Base-by-base conservation (phyloP, 768 basidiomycete species). In the Rossbeevera mucosa region DNA sequence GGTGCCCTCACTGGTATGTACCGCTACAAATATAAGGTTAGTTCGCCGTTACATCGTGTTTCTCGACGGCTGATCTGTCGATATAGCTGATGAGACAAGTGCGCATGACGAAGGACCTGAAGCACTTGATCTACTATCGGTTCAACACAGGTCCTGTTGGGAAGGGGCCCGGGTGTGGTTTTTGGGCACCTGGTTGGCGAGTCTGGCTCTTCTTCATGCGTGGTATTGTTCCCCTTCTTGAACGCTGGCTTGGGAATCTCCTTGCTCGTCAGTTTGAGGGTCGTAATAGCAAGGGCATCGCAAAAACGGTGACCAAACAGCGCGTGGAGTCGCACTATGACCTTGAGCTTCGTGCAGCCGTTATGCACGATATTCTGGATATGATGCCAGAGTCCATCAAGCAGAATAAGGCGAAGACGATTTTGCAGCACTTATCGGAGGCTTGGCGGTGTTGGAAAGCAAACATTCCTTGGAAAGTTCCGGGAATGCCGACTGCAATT, bases 341-440 rank as follows among this genome's bases (percentile, higher is more conserved):
- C 69, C 79, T 99, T 30, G 96, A 99, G 67, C 75, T 99, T 41
- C 86, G 96, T 49, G 96, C 96, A 0, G 94, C 96, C 44, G 95
- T 99, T 62, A 98, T 99, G 96, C 95, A 97, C 73, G 95, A 99
- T 71, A 98, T 99, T 61, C 77, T 99, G 60, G 95, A 98, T 75
- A 97, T 98, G 95, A 97, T 98, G 95, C 96, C 96, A 7, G 96
- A 98, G 71, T 93, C 91, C 2, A 94, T 98, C 76, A 94, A 94
- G 73, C 93, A 94, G 72, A 99, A 98, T 74, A 98, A 99, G 76
- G 85, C 94, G n/a, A 99, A 99, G 78, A 98, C 96, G 11, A 98
- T 99, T 59, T 66, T 99, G 66, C 96, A 99, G 69, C 96, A 98
- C 68, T 73, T 98, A 59, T 96, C 94, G 3, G 96, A 98, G 68